A percentile compares a stretch with the other conserved stretches of the same genome.
phyloP scores from a whole-genome alignment of 2,329 filamentous ascomycete species.

The Diaporthe velutina region DNA sequence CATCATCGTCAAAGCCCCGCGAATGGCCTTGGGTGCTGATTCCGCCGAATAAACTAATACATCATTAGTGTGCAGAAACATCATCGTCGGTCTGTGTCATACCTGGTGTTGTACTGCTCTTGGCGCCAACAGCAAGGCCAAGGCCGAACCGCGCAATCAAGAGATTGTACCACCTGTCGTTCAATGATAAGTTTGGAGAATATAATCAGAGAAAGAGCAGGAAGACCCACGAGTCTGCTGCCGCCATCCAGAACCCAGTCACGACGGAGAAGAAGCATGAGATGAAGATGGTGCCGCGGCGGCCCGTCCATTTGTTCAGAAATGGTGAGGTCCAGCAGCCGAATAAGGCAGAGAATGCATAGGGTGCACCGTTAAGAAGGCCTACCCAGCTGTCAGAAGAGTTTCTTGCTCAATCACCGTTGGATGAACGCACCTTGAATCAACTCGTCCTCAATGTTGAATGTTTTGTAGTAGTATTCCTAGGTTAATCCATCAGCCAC shows the following conservation, averaged over 20 bases:
- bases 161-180: slow-evolving; percentile 50
- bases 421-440: not conserved
- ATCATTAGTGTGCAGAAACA: not conserved
- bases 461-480: slow-evolving; percentile 22
- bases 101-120: slow-evolving; percentile 47
- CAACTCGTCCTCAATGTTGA: not conserved
- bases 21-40: slow-evolving; percentile 53
- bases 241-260: slow-evolving; percentile 18
- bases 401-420: rapidly evolving
- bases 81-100: not conserved
- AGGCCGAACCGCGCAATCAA: slow-evolving; percentile 51
- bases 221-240: not conserved
- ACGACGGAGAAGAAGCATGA: slow-evolving; percentile 48
- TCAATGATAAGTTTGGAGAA: not conserved
- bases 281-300: slow-evolving; percentile 74
- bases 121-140: slow-evolving; percentile 54
- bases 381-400: not conserved
- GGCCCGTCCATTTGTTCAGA: slow-evolving; percentile 72
- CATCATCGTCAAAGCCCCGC: slow-evolving; percentile 55
- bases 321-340: slow-evolving; percentile 51
- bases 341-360: not conserved
- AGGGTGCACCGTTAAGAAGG: slow-evolving; percentile 5
- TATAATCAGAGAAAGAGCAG: slow-evolving; percentile 55
- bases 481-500: not conserved
- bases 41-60: slow-evolving; percentile 53